Base-by-base conservation (phyloP, 2,329 filamentous ascomycete species). In the Bipolaris zeicola region DNA sequence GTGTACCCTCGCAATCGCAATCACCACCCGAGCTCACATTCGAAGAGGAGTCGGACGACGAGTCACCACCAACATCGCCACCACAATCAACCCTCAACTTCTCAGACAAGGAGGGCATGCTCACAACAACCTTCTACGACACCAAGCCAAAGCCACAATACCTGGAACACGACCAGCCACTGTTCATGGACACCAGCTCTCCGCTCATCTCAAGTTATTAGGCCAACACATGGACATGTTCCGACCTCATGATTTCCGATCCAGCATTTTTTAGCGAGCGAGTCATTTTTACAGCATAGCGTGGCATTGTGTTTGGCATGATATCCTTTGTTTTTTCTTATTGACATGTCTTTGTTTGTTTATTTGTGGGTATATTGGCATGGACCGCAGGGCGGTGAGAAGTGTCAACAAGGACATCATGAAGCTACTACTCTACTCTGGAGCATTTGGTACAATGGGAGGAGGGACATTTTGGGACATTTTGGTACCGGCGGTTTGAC, bases 11-110 rank as follows among this genome's bases (percentile, higher is more conserved):
- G 55, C 73, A 76, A 69, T 75, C 77, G 61, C 73, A 76, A 65
- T 78, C 79, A 67, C 80, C 80, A 56, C 80, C 81, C 41, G 80
- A 82, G 70, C 79, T 82, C 60, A 76, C 79, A 41, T 76, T 79
- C 71, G 80, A 82, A 60, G 76, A 77, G 37, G 78, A 80, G 63
- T 80, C 78, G 4, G 80, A 82, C 55, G 80, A 83, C 69, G 80
- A 81, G 54, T 76, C 76, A 26, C 78, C 79, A 55, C 80, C 79
- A 46, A 70, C 75, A 42, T 81, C 81, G 42, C 81, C 81, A 41
- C 78, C 79, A 24, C 72, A 77, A 59, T 62, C 76, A 18, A 70
- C 71, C 11, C 71, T 82, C 66, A 77, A 81, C 58, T 77, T 80
- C 69, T 76, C 74, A 45, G 76, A 81, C 52, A 80, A 81, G 70